Evolutionary conservation across 306 rosid genomes (phyloP), one percentile per base, ranked within the genome.

Genomic region (Cicer chorassanicum): DNA sequence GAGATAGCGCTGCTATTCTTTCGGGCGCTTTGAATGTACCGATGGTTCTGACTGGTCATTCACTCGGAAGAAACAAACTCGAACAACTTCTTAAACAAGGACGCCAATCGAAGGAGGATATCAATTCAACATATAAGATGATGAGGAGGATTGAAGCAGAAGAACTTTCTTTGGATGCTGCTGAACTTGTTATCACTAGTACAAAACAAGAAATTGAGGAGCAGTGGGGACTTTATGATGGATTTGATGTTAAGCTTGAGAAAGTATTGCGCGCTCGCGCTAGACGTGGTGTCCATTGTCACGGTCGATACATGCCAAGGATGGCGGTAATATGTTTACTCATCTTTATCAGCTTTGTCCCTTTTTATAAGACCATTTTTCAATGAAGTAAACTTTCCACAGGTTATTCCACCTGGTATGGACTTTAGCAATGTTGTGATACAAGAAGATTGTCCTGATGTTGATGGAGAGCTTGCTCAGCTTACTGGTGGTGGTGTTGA

Each of bases 351-450:
- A 29, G 4, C 34, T 29, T 3, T 29, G 34, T 29, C 34, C 34
- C 34, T 29, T 29, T 29, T 29, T 29, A 3, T 29, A 29, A 29
- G 34, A 29, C 34, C 5, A 29, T 29, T 29, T 29, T 29, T 29
- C 15, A 53, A 41, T 41, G 21, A 76, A 64, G 81, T n/a, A 61
- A 73, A 82, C 24, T 57, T 41, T 18, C 29, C 44, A 21, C 68
- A 92, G 98, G 98, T 92, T 78, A 92, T 92, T 76, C 87, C 98
- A 9, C 98, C 98, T 6, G 98, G 96, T 54, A 92, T 92, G 96
- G 98, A 92, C 80, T 90, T 92, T 65, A 88, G 96, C 90, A 90
- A 70, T 80, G 98, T 92, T 29, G 82, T 81, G 86, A 86, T 60
- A 53, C 92, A 84, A 59, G 96, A 92, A 82, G 96, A 90, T 64